Percentiles rank a stretch among this genome's conserved stretches.
phyloP scores from a whole-genome alignment of 192 early-diverging fungal species.

The Coemansia reversa region DNA sequence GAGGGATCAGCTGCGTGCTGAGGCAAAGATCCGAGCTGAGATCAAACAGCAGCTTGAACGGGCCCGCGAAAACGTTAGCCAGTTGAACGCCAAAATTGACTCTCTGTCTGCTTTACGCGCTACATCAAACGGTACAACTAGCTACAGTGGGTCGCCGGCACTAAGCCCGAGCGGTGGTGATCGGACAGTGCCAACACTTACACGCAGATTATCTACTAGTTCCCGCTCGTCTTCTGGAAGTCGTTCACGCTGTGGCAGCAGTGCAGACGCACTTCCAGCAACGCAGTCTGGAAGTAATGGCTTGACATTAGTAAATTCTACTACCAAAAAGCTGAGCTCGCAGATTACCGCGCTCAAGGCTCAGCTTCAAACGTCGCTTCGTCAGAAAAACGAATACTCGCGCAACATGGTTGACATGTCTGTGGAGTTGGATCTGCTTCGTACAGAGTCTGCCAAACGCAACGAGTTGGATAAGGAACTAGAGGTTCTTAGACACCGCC shows the following conservation, averaged over 20 bases:
- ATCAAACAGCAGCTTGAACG: constrained; percentile 48
- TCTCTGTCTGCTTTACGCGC: constrained; percentile 11
- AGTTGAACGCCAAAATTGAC: constrained; percentile 24
- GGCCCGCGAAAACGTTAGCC: constrained; percentile 22
- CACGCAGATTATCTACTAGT: constrained; percentile 28
- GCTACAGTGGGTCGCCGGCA: not conserved
- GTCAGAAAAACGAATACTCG: constrained; percentile 46
- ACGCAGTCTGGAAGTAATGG: constrained; percentile 3
- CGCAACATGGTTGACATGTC: constrained; percentile 62
- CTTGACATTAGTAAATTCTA: constrained; percentile 6
- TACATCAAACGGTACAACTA: not conserved
- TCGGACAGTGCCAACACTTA: constrained; percentile 5
- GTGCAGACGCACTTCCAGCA: constrained; percentile 11
- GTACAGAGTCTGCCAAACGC: constrained; percentile 22
- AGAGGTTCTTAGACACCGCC: constrained; percentile 59
- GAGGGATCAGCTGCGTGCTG: constrained; percentile 65
- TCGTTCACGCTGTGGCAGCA: constrained; percentile 34
- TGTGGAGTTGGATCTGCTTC: constrained; percentile 62
- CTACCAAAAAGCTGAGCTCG: constrained; percentile 41
- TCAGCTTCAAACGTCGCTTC: constrained; percentile 44
- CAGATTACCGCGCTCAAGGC: constrained; percentile 50
- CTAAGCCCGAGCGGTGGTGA: constrained; percentile 1
- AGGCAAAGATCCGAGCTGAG: constrained; percentile 38
- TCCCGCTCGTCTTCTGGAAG: constrained; percentile 36
- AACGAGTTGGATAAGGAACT: constrained; percentile 54